phyloP scores from a whole-genome alignment of 495 filamentous ascomycete species.

The Halenospora varia region DNA sequence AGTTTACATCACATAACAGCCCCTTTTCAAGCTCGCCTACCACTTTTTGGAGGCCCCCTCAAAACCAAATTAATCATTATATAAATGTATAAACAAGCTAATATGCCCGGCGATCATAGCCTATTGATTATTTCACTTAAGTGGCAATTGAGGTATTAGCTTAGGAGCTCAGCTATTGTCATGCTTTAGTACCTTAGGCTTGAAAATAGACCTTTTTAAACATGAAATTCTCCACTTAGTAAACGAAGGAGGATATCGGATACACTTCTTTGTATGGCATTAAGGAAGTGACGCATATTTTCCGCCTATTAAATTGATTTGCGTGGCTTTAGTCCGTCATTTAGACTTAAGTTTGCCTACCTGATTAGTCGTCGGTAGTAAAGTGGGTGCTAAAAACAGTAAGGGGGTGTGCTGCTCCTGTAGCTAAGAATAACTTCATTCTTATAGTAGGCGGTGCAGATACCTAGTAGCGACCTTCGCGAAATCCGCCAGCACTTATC shows the following conservation, averaged over 20 bases:
- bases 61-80: background rate
- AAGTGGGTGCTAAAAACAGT: background rate
- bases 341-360: background rate
- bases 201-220: background rate
- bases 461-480: constrained; percentile 4
- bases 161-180: constrained; percentile 1
- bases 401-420: too few species aligned
- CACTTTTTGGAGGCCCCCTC: background rate
- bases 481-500: constrained; percentile 2
- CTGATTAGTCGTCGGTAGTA: constrained; percentile 1
- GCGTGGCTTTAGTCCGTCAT: background rate
- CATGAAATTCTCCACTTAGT: constrained; percentile 2
- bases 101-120: background rate
- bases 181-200: constrained; percentile 1
- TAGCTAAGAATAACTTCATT: constrained; percentile 6
- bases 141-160: constrained; percentile 1
- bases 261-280: background rate
- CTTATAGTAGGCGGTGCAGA: constrained; percentile 2
- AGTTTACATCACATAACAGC: background rate
- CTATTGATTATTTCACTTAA: constrained; percentile 1
- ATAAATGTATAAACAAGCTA: background rate
- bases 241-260: background rate
- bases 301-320: background rate
- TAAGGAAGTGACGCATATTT: constrained; percentile 1
- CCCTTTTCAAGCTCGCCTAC: background rate